Evolutionary conservation across 1,284 basidiomycete species (phyloP).

Genomic region (Sanguinoderma infundibulare): DNA sequence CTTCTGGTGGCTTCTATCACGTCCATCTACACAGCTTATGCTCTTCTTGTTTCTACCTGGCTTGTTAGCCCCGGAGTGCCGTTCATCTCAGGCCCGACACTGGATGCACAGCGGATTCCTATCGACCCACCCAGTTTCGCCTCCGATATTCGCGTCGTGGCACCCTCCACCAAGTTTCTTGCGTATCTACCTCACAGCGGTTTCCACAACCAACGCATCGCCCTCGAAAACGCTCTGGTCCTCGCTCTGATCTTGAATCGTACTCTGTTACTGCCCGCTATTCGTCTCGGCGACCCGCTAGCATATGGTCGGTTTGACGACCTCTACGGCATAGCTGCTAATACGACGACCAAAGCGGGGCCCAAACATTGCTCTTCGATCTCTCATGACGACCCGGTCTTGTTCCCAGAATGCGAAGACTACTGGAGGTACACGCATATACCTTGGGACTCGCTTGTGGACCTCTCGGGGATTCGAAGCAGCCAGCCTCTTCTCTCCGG

Average conservation of each 20-base stretch:
- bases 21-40: background rate
- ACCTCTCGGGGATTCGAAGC: conserved; percentile 44
- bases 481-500: conserved; percentile 48
- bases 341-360: conserved; percentile 57
- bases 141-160: conserved; percentile 18
- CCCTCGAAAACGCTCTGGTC: conserved; percentile 79
- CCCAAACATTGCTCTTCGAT: conserved; percentile 53
- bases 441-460: conserved; percentile 72
- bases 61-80: background rate
- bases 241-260: conserved; percentile 72
- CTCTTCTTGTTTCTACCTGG: background rate
- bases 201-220: conserved; percentile 85
- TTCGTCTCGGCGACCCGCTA: conserved; percentile 66
- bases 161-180: conserved; percentile 45
- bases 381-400: conserved; percentile 31
- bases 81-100: background rate
- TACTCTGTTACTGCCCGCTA: conserved; percentile 74
- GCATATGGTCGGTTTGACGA: conserved; percentile 65
- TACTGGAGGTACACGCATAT: conserved; percentile 63
- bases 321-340: conserved; percentile 51
- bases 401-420: conserved; percentile 60
- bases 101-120: background rate
- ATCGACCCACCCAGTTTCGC: background rate
- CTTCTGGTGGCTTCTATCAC: background rate
- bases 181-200: conserved; percentile 80